phyloP scores from a whole-genome alignment of 768 basidiomycete species.

The Dentipellis sp. region DNA sequence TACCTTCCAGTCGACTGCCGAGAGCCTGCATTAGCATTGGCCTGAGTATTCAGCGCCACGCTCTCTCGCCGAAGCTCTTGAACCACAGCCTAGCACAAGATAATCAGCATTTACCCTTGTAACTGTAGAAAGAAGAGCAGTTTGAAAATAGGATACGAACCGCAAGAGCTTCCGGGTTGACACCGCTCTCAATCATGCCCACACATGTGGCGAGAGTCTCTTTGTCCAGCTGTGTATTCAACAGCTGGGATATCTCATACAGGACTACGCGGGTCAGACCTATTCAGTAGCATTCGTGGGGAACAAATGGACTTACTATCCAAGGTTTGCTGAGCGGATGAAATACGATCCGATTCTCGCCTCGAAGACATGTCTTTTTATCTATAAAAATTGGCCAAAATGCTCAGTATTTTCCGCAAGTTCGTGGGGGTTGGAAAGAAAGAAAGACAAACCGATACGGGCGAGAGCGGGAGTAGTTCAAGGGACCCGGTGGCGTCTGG shows the following conservation, averaged over 20 bases:
- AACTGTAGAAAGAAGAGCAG: background rate
- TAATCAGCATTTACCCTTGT: background rate
- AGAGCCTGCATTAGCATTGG: background rate
- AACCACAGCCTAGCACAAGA: background rate
- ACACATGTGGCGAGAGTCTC: slow-evolving; percentile 90
- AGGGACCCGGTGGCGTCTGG: too few species aligned
- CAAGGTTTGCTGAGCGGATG: slow-evolving; percentile 22
- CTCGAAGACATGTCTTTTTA: background rate
- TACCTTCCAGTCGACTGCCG: too few species aligned
- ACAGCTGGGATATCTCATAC: slow-evolving; percentile 78
- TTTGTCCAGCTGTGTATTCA: slow-evolving; percentile 83
- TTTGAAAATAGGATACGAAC: slow-evolving; percentile 34
- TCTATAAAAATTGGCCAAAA: too few species aligned
- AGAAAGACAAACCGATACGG: too few species aligned
- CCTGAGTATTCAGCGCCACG: background rate
- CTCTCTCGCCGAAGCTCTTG: background rate
- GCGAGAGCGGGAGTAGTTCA: too few species aligned
- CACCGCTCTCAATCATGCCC: slow-evolving; percentile 85
- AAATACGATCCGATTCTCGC: slow-evolving; percentile 9
- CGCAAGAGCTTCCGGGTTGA: slow-evolving; percentile 86
- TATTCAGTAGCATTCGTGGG: background rate
- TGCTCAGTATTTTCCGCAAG: too few species aligned
- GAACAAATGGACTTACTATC: slow-evolving; percentile 22
- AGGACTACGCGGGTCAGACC: slow-evolving; percentile 41
- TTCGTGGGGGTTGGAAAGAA: too few species aligned